Evolutionary conservation across 1,284 basidiomycete genomes (phyloP).

Genomic region (Neonothopanus nambi): DNA sequence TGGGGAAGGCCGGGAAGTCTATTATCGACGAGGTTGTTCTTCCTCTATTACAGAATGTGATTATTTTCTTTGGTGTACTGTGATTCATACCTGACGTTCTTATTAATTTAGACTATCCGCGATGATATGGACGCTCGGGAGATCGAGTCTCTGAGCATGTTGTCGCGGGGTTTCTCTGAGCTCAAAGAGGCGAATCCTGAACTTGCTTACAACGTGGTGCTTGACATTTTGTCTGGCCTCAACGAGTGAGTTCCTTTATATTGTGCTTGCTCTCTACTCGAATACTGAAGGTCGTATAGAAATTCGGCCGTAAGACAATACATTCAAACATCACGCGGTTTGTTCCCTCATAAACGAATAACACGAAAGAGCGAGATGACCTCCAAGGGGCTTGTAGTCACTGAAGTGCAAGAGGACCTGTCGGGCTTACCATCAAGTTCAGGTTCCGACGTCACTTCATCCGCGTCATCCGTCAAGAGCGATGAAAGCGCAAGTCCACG

Average conservation of each 20-base stretch:
- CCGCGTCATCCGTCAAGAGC: constrained; percentile 31
- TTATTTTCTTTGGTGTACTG: constrained; percentile 2
- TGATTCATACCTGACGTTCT: background rate
- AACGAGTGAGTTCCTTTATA: constrained; percentile 68
- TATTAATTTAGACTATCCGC: constrained; percentile 60
- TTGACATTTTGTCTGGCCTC: constrained; percentile 88
- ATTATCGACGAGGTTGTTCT: constrained; percentile 83
- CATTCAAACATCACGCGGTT: constrained; percentile 68
- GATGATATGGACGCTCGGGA: constrained; percentile 88
- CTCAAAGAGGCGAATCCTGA: constrained; percentile 80
- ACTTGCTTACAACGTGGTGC: constrained; percentile 82
- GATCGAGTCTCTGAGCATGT: constrained; percentile 87
- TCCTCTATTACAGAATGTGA: constrained; percentile 72
- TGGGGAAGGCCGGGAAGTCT: constrained; percentile 63
- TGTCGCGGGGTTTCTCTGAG: constrained; percentile 86
- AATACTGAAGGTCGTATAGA: constrained; percentile 38
- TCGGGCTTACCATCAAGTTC: constrained; percentile 41
- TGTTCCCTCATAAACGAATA: constrained; percentile 80
- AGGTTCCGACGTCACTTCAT: constrained; percentile 10
- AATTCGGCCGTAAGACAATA: constrained; percentile 74
- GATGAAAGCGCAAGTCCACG: constrained; percentile 40
- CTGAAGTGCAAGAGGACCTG: constrained; percentile 73
- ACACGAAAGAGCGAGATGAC: constrained; percentile 82
- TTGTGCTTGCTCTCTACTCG: background rate
- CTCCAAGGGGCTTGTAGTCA: constrained; percentile 73